Evolutionary conservation across 176 grass and related monocot species (phyloP).

Genomic region (Eragrostis curvula): DNA sequence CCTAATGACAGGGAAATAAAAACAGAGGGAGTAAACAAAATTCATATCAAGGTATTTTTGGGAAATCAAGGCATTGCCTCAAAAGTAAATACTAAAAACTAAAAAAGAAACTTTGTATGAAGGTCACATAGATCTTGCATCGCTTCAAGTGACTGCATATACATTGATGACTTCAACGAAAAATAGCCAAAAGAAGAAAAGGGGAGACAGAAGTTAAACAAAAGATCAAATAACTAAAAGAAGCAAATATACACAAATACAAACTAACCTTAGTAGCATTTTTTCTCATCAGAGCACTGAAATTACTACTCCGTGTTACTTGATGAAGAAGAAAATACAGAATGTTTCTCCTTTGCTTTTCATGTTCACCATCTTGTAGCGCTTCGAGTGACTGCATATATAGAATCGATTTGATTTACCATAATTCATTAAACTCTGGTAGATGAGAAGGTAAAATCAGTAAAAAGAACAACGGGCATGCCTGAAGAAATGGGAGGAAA

Average conservation of each 20-base stretch:
- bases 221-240: constrained; percentile 29
- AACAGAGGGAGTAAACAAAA: too few relatives aligned
- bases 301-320: constrained; percentile 92
- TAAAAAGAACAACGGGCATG: constrained; percentile 45
- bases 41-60: too few relatives aligned
- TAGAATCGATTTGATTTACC: constrained; percentile 32
- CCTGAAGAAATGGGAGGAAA: constrained; percentile 98
- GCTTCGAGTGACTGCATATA: constrained; percentile 89
- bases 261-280: constrained; percentile 82
- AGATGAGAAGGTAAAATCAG: constrained; percentile 12
- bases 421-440: constrained; percentile 27
- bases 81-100: too few relatives aligned
- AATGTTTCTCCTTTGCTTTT: constrained; percentile 97
- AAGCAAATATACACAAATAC: constrained; percentile 36
- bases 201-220: constrained; percentile 2
- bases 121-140: too few relatives aligned
- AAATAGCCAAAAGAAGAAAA: constrained; percentile 29
- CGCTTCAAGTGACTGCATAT: too few relatives aligned
- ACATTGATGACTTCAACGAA: too few relatives aligned
- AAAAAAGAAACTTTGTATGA: too few relatives aligned
- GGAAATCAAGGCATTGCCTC: too few relatives aligned
- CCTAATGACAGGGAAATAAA: too few relatives aligned
- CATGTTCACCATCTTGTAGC: constrained; percentile 94
- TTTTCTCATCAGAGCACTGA: constrained; percentile 84
- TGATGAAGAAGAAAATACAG: constrained; percentile 99